Percentiles rank a stretch among this genome's conserved stretches.
Evolutionary conservation across 1,139 yeast species (phyloP).

Genomic region (Maudiozyma humilis): DNA sequence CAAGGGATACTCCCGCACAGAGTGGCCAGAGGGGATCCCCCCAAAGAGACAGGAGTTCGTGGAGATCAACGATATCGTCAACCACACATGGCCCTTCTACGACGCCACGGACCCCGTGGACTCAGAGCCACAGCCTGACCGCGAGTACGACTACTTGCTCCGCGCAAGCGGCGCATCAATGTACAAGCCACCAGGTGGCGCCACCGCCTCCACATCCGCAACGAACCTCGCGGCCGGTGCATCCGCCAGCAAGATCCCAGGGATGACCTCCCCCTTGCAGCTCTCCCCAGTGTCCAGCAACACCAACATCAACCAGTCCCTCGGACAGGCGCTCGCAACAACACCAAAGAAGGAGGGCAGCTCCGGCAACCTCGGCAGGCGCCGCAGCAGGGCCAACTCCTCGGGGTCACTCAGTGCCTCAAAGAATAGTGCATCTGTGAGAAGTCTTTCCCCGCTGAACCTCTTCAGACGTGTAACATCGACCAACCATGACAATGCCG

Average conservation of each 20-base stretch:
- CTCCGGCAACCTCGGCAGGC: not conserved
- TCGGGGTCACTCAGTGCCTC: conserved; percentile 4
- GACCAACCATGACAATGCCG: conserved; percentile 6
- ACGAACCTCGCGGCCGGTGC: not conserved
- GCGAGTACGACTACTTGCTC: conserved; percentile 13
- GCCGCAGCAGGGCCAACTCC: conserved; percentile 9
- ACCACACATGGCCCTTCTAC: conserved; percentile 91
- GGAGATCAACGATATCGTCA: conserved; percentile 59
- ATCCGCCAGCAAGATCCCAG: not conserved
- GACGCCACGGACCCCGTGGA: conserved; percentile 26
- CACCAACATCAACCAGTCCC: not conserved
- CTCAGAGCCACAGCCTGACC: not conserved
- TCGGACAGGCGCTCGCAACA: not conserved
- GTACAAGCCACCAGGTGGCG: conserved; percentile 17
- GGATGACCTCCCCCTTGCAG: conserved; percentile 2
- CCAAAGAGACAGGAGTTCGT: conserved; percentile 63
- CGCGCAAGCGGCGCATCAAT: conserved; percentile 27
- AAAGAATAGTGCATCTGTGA: conserved; percentile 8
- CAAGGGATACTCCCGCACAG: conserved; percentile 71
- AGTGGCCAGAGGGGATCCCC: conserved; percentile 98
- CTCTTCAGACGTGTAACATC: conserved; percentile 39
- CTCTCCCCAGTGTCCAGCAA: conserved; percentile 8
- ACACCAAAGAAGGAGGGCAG: conserved; percentile 2
- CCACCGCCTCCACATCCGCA: not conserved
- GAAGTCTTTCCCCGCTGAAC: conserved; percentile 33